phyloP scores from a whole-genome alignment of 257 asterid species.

The Asclepias syriaca region DNA sequence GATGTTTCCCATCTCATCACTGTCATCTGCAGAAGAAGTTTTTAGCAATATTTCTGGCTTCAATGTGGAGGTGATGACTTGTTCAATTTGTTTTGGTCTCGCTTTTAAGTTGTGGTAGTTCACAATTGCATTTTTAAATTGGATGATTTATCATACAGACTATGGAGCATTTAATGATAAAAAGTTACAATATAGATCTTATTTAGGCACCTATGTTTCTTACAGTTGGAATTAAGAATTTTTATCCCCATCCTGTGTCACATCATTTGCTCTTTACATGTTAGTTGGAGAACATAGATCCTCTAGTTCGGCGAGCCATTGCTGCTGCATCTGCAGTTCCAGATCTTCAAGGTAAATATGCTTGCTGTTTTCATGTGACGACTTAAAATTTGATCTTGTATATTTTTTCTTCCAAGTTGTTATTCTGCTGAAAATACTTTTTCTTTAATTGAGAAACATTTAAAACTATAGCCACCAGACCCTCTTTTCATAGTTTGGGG shows the following conservation, averaged over 20 bases:
- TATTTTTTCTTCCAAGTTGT: background rate
- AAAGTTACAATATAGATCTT: background rate
- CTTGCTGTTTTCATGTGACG: conserved; percentile 1
- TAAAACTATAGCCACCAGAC: background rate
- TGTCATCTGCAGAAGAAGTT: conserved; percentile 62
- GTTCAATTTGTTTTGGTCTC: background rate
- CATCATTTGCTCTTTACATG: conserved; percentile 22
- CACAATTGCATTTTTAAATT: background rate
- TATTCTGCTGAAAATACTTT: background rate
- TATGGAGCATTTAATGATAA: background rate
- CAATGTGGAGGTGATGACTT: conserved; percentile 54
- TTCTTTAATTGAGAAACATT: background rate
- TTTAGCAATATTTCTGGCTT: conserved; percentile 47
- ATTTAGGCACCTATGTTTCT: too few relatives aligned
- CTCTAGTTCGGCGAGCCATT: conserved; percentile 85
- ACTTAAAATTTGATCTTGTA: background rate
- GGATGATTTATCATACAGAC: background rate
- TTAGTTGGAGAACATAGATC: conserved; percentile 87
- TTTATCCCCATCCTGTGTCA: conserved; percentile 2
- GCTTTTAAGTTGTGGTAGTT: background rate
- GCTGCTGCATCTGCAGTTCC: conserved; percentile 68
- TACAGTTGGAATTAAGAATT: background rate
- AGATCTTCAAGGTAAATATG: conserved; percentile 73
- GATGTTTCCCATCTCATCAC: conserved; percentile 78
- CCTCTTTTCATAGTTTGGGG: background rate